A percentile compares a stretch with the other conserved stretches of the same genome.
These are phyloP conservation scores for Calonectria multiphialidica DNA, from an alignment of 2,329 filamentous ascomycete species.

Conservation along the genomic window DNA sequence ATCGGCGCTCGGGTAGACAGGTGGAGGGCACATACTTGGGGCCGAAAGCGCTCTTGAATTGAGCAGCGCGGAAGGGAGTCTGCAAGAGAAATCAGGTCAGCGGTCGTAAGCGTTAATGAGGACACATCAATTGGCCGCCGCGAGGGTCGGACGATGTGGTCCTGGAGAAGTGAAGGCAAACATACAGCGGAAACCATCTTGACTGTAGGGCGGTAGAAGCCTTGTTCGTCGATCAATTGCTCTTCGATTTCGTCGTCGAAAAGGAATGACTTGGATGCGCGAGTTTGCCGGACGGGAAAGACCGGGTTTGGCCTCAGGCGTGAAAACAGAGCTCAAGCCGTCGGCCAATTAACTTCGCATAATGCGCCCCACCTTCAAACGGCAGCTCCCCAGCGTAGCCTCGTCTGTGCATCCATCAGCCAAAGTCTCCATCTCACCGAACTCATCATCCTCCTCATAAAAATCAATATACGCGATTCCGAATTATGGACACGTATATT, in stretches of 20 bases:
- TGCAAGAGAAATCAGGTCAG: slow-evolving; percentile 51
- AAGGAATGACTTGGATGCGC: slow-evolving; percentile 45
- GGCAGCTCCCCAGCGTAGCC: slow-evolving; percentile 34
- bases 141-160: neutral
- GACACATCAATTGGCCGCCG: slow-evolving; percentile 22
- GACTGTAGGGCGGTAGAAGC: slow-evolving; percentile 47
- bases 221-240: slow-evolving; percentile 52
- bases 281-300: slow-evolving; percentile 52
- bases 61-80: slow-evolving; percentile 60
- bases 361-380: slow-evolving; percentile 31
- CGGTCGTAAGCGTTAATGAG: neutral
- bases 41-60: slow-evolving; percentile 73
- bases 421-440: neutral
- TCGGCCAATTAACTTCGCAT: slow-evolving; percentile 21
- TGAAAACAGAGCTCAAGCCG: slow-evolving; percentile 28
- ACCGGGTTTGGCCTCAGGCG: slow-evolving; percentile 50
- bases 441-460: neutral
- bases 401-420: slow-evolving; percentile 21
- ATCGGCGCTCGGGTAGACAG: neutral
- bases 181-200: slow-evolving; percentile 58
- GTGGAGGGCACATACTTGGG: slow-evolving; percentile 66
- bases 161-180: slow-evolving; percentile 4
- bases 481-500: slow-evolving; percentile 71
- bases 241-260: slow-evolving; percentile 46
- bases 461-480: neutral